These are phyloP conservation scores for Paramecium sexaurelia DNA, from an alignment of 73 alveolate genomes.

Conservation along the genomic window DNA sequence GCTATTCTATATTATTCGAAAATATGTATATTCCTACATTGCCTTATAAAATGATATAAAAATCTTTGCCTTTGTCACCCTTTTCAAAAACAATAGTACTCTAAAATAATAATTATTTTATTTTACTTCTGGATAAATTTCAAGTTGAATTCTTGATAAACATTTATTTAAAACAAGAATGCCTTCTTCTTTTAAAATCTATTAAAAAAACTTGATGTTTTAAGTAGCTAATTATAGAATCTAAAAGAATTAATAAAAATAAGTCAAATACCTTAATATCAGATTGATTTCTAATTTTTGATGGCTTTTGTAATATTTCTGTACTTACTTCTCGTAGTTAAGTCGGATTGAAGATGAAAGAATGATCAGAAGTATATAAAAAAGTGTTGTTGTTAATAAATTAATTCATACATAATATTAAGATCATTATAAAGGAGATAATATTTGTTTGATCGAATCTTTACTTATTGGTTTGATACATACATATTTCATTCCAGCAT, in stretches of 20 bases:
- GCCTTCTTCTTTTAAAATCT: background rate
- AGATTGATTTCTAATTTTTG: background rate
- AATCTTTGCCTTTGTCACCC: constrained; percentile 54
- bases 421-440: background rate
- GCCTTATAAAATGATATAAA: constrained; percentile 50
- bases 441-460: constrained; percentile 8
- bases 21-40: constrained; percentile 34
- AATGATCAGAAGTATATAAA: background rate
- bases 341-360: background rate
- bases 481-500: constrained; percentile 34
- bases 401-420: background rate
- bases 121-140: background rate
- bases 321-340: background rate
- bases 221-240: background rate
- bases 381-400: background rate
- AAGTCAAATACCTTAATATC: background rate
- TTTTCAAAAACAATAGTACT: constrained; percentile 21
- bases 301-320: background rate
- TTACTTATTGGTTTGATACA: constrained; percentile 43
- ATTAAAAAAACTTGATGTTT: background rate
- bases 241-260: background rate
- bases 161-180: background rate
- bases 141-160: background rate
- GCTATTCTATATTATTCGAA: background rate
- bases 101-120: background rate